phyloP scores from a whole-genome alignment of 352 stramenopile species.

The Globisporangium parvum region DNA sequence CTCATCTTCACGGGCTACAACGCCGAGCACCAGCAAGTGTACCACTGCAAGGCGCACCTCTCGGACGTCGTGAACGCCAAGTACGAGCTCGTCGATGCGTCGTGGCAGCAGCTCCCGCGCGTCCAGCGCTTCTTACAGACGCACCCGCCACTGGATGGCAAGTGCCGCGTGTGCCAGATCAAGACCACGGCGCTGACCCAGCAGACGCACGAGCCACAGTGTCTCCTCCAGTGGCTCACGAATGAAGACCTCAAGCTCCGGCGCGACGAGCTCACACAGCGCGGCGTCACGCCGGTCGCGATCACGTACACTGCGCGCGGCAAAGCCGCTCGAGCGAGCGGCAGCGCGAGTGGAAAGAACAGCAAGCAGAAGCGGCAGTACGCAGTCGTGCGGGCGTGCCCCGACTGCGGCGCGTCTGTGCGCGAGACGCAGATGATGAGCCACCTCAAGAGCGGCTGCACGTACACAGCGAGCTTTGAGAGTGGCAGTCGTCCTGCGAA shows the following conservation, averaged over 20 bases:
- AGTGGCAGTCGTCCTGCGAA: conserved; percentile 8
- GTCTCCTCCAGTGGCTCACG: conserved; percentile 49
- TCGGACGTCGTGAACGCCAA: conserved; percentile 47
- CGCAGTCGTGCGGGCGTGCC: conserved; percentile 37
- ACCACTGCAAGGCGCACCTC: conserved; percentile 78
- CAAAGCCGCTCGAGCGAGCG: conserved; percentile 19
- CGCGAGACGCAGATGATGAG: conserved; percentile 62
- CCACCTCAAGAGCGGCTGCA: conserved; percentile 57
- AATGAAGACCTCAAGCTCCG: conserved; percentile 34
- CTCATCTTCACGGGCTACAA: conserved; percentile 84
- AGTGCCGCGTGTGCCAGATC: conserved; percentile 52
- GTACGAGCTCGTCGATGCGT: conserved; percentile 65
- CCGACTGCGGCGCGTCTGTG: conserved; percentile 56
- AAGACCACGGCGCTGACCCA: conserved; percentile 37
- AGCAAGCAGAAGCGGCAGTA: conserved; percentile 27
- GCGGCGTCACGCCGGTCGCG: conserved; percentile 23
- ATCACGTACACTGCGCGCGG: conserved; percentile 35
- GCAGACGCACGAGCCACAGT: conserved; percentile 54
- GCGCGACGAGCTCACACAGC: conserved; percentile 27
- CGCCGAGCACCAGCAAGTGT: conserved; percentile 66
- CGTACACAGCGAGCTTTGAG: conserved; percentile 5
- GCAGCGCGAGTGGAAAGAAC: no score
- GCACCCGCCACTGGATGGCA: conserved; percentile 23
- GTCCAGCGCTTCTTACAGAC: conserved; percentile 20
- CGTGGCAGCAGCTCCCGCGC: conserved; percentile 33